Percentiles rank a stretch among this genome's conserved stretches.
Conservation (phyloP, 768 basidiomycete genomes). For the Nevesoporus exiguus region DNA sequence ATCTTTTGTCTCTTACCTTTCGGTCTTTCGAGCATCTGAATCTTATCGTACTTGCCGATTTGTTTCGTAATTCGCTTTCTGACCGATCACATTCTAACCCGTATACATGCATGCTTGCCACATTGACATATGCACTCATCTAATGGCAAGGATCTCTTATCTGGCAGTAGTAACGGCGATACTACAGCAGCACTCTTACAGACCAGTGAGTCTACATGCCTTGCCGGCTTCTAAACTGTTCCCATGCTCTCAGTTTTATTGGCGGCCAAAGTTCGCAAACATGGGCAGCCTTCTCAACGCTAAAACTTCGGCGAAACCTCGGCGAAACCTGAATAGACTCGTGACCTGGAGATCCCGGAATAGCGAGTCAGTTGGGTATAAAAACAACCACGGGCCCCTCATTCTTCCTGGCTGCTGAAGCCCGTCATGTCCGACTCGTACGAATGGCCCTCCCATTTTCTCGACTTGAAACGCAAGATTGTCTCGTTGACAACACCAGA, state of each 20-base stretch:
- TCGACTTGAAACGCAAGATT: conserved; percentile 56
- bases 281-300: background rate
- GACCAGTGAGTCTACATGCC: background rate
- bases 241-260: background rate
- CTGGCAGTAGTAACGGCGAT: background rate
- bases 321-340: background rate
- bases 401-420: background rate
- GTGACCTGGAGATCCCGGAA: background rate
- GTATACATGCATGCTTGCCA: background rate
- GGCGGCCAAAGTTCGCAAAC: background rate
- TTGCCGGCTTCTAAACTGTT: background rate
- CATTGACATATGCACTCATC: no score
- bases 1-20: background rate
- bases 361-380: conserved; percentile 7
- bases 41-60: conserved; percentile 14
- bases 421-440: conserved; percentile 12
- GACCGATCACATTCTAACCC: conserved; percentile 8
- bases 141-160: background rate
- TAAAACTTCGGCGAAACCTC: background rate
- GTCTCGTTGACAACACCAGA: conserved; percentile 46
- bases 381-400: background rate
- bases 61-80: conserved; percentile 20
- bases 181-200: background rate
- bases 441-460: conserved; percentile 41
- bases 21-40: conserved; percentile 2